phyloP scores from a whole-genome alignment of 441 rosid species.

The Gossypium davidsonii region DNA sequence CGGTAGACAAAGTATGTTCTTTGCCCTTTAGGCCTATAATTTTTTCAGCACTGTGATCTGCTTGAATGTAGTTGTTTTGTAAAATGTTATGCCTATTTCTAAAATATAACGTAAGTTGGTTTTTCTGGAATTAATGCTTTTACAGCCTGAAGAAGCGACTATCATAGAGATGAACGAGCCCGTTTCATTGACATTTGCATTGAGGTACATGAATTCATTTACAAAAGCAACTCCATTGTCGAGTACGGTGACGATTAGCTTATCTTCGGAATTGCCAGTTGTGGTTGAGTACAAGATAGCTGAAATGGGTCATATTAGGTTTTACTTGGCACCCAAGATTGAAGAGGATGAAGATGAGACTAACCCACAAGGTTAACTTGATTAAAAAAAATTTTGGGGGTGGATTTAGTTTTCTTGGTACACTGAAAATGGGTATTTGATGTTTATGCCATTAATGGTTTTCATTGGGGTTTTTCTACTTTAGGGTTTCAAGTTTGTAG shows the following conservation, averaged over 20 bases:
- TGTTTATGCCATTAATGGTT: background rate
- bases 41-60: background rate
- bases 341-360: slow-evolving; percentile 86
- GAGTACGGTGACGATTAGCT: slow-evolving; percentile 64
- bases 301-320: slow-evolving; percentile 87
- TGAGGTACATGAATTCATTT: slow-evolving; percentile 96
- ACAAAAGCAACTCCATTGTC: slow-evolving; percentile 90
- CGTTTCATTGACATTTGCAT: slow-evolving; percentile 79
- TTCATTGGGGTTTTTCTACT: background rate
- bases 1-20: slow-evolving; percentile 70
- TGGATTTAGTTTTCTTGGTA: background rate
- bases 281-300: slow-evolving; percentile 96
- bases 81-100: background rate
- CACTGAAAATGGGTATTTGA: background rate
- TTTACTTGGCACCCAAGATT: slow-evolving; percentile 25
- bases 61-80: background rate
- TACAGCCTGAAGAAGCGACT: slow-evolving; percentile 91
- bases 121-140: slow-evolving; percentile 2
- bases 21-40: background rate
- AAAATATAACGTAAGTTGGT: slow-evolving; percentile 5
- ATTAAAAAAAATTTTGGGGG: background rate
- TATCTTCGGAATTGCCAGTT: slow-evolving; percentile 91
- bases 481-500: background rate
- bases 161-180: slow-evolving; percentile 88
- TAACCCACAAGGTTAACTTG: slow-evolving; percentile 33